phyloP scores from a whole-genome alignment of 768 basidiomycete genomes.

The Trichaptum fuscoviolaceum region DNA sequence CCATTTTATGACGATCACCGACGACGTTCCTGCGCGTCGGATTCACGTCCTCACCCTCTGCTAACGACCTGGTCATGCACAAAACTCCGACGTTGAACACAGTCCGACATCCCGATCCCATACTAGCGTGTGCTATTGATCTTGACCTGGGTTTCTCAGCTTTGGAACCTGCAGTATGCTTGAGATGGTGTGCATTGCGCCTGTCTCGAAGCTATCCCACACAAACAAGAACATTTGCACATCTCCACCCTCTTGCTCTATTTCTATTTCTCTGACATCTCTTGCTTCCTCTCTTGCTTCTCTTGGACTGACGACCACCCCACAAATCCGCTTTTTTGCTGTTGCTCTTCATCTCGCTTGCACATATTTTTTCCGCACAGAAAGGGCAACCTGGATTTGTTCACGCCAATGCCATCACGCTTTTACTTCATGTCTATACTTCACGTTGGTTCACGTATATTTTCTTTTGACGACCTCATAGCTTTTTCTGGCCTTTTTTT shows the following conservation, averaged over 20 bases:
- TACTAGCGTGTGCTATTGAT: not conserved
- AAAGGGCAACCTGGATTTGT: slow-evolving; percentile 1
- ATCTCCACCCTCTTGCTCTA: slow-evolving; percentile 6
- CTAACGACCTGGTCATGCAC: not conserved
- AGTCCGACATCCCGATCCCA: not conserved
- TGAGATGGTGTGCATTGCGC: not conserved
- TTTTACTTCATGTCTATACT: not conserved
- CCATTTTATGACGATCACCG: not conserved
- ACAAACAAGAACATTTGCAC: slow-evolving; percentile 15
- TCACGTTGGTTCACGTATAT: slow-evolving; percentile 7
- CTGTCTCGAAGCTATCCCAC: slow-evolving; percentile 16
- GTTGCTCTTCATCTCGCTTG: slow-evolving; percentile 16
- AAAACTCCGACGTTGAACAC: not conserved
- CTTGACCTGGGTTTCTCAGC: not conserved
- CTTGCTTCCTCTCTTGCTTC: slow-evolving; percentile 13
- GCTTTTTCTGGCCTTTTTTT: slow-evolving; percentile 51
- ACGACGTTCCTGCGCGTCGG: not conserved
- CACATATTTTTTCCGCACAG: slow-evolving; percentile 5
- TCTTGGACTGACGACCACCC: slow-evolving; percentile 18
- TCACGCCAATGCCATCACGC: not conserved
- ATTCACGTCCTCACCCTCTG: slow-evolving; percentile 1
- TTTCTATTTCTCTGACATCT: slow-evolving; percentile 11
- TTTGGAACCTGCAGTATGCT: not conserved
- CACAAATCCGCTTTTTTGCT: slow-evolving; percentile 19
- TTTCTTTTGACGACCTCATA: slow-evolving; percentile 18